phyloP scores from a whole-genome alignment of 2,329 filamentous ascomycete genomes.

The Nothophaeocryptopus gaeumannii region DNA sequence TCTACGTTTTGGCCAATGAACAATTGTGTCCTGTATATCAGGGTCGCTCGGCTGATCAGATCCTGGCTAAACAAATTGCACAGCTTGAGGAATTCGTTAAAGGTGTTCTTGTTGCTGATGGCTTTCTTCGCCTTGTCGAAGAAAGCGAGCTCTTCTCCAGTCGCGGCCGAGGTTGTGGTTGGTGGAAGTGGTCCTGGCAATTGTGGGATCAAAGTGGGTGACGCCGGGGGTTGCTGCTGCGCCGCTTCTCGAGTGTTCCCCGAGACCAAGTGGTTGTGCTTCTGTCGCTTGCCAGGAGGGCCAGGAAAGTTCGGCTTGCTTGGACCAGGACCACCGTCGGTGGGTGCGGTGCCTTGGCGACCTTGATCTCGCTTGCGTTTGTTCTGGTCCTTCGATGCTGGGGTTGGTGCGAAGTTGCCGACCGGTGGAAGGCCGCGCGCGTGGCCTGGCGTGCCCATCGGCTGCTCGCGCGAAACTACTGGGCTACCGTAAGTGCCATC shows the following conservation, averaged over 20 bases:
- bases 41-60: slow-evolving; percentile 78
- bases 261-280: slow-evolving; percentile 58
- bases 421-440: slow-evolving; percentile 70
- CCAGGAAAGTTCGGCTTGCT: slow-evolving; percentile 25
- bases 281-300: slow-evolving; percentile 61
- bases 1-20: slow-evolving; percentile 89
- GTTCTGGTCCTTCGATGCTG: slow-evolving; percentile 72
- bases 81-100: slow-evolving; percentile 94
- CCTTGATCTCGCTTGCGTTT: slow-evolving; percentile 73
- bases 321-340: slow-evolving; percentile 28
- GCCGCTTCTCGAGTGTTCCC: slow-evolving; percentile 25
- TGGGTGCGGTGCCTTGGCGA: slow-evolving; percentile 49
- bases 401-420: slow-evolving; percentile 85
- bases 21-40: slow-evolving; percentile 76
- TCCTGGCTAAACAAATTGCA: slow-evolving; percentile 94
- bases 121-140: slow-evolving; percentile 97
- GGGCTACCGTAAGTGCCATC: slow-evolving; percentile 47
- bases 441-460: slow-evolving; percentile 37
- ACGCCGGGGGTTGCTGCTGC: slow-evolving; percentile 54
- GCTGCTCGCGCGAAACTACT: slow-evolving; percentile 35
- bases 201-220: slow-evolving; percentile 82
- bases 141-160: slow-evolving; percentile 82
- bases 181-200: slow-evolving; percentile 85
- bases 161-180: slow-evolving; percentile 68
- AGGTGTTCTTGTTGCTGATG: slow-evolving; percentile 84